Evolutionary conservation across 2,329 filamentous ascomycete genomes (phyloP), one percentile per base, ranked within the genome.

Genomic region (Aureobasidium leucospermi): DNA sequence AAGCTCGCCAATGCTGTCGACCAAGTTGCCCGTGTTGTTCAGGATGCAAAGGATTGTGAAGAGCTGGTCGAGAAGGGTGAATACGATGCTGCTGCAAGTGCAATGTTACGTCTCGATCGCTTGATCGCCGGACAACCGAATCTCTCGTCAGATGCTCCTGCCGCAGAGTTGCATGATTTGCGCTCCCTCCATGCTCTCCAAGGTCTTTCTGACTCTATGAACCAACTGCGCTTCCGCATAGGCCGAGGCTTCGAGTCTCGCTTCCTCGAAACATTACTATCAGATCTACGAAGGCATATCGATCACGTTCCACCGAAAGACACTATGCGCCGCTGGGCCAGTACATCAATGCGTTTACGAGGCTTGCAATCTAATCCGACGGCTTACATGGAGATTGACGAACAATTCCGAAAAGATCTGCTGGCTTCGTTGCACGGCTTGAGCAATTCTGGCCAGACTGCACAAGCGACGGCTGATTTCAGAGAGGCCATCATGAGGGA

Each of bases 321-420:
- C 49, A 93, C 95, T 1, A 75, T 99, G 11, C 85, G 89, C 66
- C 83, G 94, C 65, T 96, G 93, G 90, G 89, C 87, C 58, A 85
- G 82, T 65, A 85, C 90, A 16, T 89, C 88, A 28, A 83, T 87
- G 67, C 83, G 90, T 62, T 79, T 84, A 43, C 85, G 89, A 55
- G 88, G 88, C 36, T 83, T 85, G 49, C 80, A 87, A 16, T 79
- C 80, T 3, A 79, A 80, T 4, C 85, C 89, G 57, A 92, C 93
- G 1, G 81, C 87, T 3, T 99, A 96, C 73, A 80, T 96, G 68
- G 80, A 83, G 31, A 84, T 87, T 34, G 87, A 85, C 47, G 82
- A 88, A 9, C 79, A 82, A 34, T 79, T 97, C 34, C 87, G 92
- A 48, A 76, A 81, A 9, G 82, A 87, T 61, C 76, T 99, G 3